phyloP scores from a whole-genome alignment of 2,329 filamentous ascomycete genomes.

The Aspergillus aculeatinus region DNA sequence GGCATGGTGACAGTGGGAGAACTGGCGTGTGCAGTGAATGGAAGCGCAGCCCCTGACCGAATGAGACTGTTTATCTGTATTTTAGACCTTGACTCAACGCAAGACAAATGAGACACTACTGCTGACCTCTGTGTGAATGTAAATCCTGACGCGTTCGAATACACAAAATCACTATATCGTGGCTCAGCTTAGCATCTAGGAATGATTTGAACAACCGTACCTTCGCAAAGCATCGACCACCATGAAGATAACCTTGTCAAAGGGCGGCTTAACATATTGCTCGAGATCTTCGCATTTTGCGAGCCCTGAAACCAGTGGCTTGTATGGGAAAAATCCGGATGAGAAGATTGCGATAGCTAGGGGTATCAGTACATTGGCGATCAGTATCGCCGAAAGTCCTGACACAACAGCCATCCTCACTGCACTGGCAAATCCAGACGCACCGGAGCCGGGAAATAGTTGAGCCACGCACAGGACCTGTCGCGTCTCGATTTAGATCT shows the following conservation, averaged over 20 bases:
- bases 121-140: slow-evolving; percentile 78
- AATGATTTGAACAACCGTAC: slow-evolving; percentile 46
- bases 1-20: slow-evolving; percentile 99
- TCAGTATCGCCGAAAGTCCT: slow-evolving; percentile 49
- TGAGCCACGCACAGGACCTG: background rate
- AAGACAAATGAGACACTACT: background rate
- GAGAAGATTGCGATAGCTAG: slow-evolving; percentile 75
- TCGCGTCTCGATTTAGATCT: background rate
- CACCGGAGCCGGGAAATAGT: background rate
- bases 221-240: slow-evolving; percentile 92
- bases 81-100: slow-evolving; percentile 6
- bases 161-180: slow-evolving; percentile 81
- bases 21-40: slow-evolving; percentile 94
- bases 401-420: slow-evolving; percentile 23
- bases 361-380: slow-evolving; percentile 76
- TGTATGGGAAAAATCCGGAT: slow-evolving; percentile 95
- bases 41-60: slow-evolving; percentile 75
- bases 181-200: slow-evolving; percentile 7
- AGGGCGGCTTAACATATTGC: slow-evolving; percentile 59
- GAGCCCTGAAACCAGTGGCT: slow-evolving; percentile 83
- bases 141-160: slow-evolving; percentile 76
- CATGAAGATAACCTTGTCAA: slow-evolving; percentile 94
- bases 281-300: slow-evolving; percentile 62
- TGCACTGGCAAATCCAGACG: background rate
- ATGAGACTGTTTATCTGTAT: slow-evolving; percentile 64